Base-by-base conservation (phyloP, 495 filamentous ascomycete genomes). In the Daldinia grandis region DNA sequence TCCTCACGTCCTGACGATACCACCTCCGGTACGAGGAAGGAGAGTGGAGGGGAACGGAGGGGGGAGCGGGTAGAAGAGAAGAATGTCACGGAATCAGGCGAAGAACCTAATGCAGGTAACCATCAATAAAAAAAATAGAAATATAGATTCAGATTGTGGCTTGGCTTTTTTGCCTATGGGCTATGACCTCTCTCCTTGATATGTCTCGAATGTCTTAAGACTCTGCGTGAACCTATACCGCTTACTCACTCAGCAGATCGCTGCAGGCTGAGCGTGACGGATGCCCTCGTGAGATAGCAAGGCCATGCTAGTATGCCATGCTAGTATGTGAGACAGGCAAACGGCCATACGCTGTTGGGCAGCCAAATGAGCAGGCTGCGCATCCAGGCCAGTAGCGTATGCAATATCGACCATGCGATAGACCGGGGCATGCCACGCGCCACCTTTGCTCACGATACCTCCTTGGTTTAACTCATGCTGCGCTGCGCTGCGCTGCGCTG, bases 201-300 rank as follows among this genome's bases (percentile, higher is more conserved):
- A 55, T 30, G 27, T 30, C 51, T 55, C 25, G 33, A 21, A 25
- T 50, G 33, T 58, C 53, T 63, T 59, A 44, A 62, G 60, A 57
- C 31, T 62, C 61, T 37, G 49, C 28, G 42, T 21, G 53, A 42
- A 53, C 57, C 53, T 9, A 24, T 47, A 3, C 40, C 67, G 57
- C 62, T 65, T 65, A 61, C 58, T 63, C 69, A 72, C 69, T 68
- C 60, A 72, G 69, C 64, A 72, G 64, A 59, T 57, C 56, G 56
- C 64, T 68, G 64, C 64, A 64, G 69, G 69, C 69, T 68, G 69
- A 72, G 69, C 69, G 49, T 72, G 64, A 72, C 64, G 60, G 69
- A 49, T 64, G 64, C 60, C 69, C 69, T 68, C 69, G 69, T 72
- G 69, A 72, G 69, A 72, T 59, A 67, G 54, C 64, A 42, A 47